These are phyloP conservation scores for Oryza meyeriana DNA, from an alignment of 176 grass and related monocot species.

Conservation along the genomic window DNA sequence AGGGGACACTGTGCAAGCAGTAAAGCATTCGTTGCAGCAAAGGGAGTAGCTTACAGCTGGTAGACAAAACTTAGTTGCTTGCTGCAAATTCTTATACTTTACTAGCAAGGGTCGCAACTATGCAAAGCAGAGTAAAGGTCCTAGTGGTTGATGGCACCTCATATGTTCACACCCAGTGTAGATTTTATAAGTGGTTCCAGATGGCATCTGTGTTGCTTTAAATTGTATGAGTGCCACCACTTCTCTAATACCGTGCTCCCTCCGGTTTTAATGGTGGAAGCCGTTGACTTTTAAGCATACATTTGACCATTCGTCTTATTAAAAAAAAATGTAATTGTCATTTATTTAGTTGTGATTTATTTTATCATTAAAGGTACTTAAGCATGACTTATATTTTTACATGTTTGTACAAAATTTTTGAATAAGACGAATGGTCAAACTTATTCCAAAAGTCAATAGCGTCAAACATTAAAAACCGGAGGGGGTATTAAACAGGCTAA, in stretches of 20 bases:
- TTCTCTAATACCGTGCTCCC: constrained; percentile 3
- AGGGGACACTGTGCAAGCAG: not conserved
- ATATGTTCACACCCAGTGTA: not conserved
- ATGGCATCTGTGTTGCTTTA: not conserved
- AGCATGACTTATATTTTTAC: no score
- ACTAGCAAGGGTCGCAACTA: not conserved
- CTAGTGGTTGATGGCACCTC: not conserved
- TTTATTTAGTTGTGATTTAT: no score
- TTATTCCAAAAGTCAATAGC: no score
- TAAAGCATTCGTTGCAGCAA: constrained; percentile 20
- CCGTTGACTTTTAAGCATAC: no score
- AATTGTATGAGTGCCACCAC: not conserved
- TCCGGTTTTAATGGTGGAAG: no score
- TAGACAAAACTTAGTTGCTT: not conserved
- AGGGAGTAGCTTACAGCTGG: not conserved
- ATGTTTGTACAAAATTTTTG: no score
- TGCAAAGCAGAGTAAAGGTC: not conserved
- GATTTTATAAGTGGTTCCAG: not conserved
- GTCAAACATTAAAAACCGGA: no score
- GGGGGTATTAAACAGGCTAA: not conserved
- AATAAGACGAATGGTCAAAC: no score
- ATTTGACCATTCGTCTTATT: no score
- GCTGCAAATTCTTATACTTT: constrained; percentile 2
- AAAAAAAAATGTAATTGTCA: no score
- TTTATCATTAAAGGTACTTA: no score